Evolutionary conservation across 1,284 basidiomycete species (phyloP), one percentile per base, ranked within the genome.

Genomic region (Bjerkandera adusta): DNA sequence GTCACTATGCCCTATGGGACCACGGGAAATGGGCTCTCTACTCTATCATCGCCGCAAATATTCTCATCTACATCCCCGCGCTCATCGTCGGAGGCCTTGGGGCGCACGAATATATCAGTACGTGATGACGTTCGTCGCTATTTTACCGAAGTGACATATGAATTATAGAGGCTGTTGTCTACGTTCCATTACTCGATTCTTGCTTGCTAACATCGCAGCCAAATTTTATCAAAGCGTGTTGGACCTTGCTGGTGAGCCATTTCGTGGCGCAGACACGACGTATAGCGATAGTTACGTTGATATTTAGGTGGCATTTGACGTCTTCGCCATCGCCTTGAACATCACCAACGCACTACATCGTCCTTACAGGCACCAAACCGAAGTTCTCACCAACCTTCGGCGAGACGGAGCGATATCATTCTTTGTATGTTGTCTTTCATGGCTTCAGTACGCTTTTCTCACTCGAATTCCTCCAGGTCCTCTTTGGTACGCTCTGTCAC

Each of bases 51-150:
- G 10, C 22, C 20, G 22, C 36, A 3, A 5, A 24, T 2, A 24
- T 38, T 13, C 36, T 38, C 36, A 38, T 24, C 7, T 24, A 38
- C 20, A 38, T 38, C 36, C 36, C 36, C 20, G 36, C n/a, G 22
- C 21, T 38, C n/a, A 24, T 38, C 3, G n/a, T 38, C 18, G 36
- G n/a, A 3, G 22, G 12, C 12, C 15, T 38, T n/a, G 21, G 18
- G 12, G 26, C 26, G 36, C 22, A 38, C 12, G 10, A 38, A 3
- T 11, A 24, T 13, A 24, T 24, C 20, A 24, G 36, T 38, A 24
- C 21, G 36, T 3, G 12, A 8, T 36, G n/a, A n/a, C n/a, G n/a
- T n/a, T n/a, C n/a, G n/a, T n/a, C n/a, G n/a, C n/a, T 30, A 30
- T 30, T 10, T 10, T 30, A 30, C 10, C 10, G 29, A 15, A 30